Base-by-base conservation (phyloP, 1,284 basidiomycete genomes). In the Cryptococcus amylolentus region DNA sequence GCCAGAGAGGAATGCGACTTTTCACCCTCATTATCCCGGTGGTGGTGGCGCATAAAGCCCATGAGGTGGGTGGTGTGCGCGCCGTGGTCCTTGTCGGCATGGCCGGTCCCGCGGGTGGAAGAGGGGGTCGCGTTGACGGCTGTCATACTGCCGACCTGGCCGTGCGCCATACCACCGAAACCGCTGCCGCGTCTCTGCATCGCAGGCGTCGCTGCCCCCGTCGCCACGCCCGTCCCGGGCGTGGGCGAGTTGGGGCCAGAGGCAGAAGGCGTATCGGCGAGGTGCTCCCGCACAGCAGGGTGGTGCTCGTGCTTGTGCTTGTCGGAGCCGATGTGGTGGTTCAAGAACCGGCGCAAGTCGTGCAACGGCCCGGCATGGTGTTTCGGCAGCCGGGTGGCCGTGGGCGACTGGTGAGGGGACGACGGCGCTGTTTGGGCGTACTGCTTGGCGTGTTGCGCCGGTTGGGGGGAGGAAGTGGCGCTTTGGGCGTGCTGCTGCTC, bases 331-430 rank as follows among this genome's bases (percentile, higher is more conserved):
- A 92, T 87, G 77, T 92, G 89, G 76, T 89, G 85, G 77, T 93
- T 89, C 60, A 95, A 83, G 80, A 95, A 94, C 35, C 91, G 88
- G 71, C 91, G 91, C 66, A 96, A 84, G 75, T 95, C 92, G 77
- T 89, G 86, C 50, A 96, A 82, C 4, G 90, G 87, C 0, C 89
- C 80, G 13, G 66, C 55, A 61, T 80, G 78, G 43, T 79, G 71
- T 58, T 76, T 77, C 8, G 71, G 44, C 45, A 72, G 70, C 45
- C 79, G 68, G 4, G 78, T 79, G 18, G 73, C 65, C 13, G 65
- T 64, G 0, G 75, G 75, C n/a, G 73, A 73, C 0, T 58, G 64
- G 38, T 70, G 67, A 3, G 76, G 76, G 12, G 66, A 68, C 31
- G 67, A 70, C 2, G 76, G 73, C 13, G 69, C 71, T 16, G 75